Percentiles rank a stretch among this genome's conserved stretches.
phyloP scores from a whole-genome alignment of 2,329 filamentous ascomycete genomes.

The Fusarium miscanthi region DNA sequence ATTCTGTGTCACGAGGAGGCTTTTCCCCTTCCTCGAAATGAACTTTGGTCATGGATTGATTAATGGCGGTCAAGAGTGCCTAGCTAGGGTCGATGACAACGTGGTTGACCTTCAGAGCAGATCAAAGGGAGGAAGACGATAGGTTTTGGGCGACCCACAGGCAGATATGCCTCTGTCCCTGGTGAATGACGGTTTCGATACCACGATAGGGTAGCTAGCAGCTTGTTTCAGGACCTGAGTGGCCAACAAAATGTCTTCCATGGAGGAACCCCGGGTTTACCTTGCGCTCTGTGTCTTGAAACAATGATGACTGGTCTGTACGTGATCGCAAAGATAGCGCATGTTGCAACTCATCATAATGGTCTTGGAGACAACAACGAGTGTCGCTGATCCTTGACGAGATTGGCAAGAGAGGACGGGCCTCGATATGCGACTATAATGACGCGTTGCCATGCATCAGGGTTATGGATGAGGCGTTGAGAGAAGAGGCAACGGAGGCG shows the following conservation, averaged over 20 bases:
- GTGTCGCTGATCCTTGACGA: not conserved
- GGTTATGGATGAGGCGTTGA: constrained; percentile 1
- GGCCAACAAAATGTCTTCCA: not conserved
- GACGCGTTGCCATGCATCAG: not conserved
- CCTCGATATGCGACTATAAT: not conserved
- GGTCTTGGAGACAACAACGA: not conserved
- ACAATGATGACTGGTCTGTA: not conserved
- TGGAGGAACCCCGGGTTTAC: not conserved
- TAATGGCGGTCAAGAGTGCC: constrained; percentile 32
- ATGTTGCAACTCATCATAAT: not conserved
- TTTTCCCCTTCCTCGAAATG: constrained; percentile 1
- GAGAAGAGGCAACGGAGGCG: constrained; percentile 15
- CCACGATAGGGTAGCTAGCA: not conserved
- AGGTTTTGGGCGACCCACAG: too few relatives aligned
- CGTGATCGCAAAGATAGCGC: not conserved
- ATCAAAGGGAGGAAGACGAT: constrained; percentile 4
- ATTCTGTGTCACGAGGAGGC: not conserved
- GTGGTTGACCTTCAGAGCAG: not conserved
- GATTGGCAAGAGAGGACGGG: not conserved
- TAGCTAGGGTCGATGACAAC: constrained; percentile 13
- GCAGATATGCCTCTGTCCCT: not conserved
- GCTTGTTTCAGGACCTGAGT: not conserved
- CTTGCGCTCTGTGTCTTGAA: not conserved
- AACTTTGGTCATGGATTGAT: not conserved
- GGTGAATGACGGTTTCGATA: not conserved